Percentiles rank a stretch among this genome's conserved stretches.
Evolutionary conservation across 768 basidiomycete genomes (phyloP).

Genomic region (Phanerochaete sordida): DNA sequence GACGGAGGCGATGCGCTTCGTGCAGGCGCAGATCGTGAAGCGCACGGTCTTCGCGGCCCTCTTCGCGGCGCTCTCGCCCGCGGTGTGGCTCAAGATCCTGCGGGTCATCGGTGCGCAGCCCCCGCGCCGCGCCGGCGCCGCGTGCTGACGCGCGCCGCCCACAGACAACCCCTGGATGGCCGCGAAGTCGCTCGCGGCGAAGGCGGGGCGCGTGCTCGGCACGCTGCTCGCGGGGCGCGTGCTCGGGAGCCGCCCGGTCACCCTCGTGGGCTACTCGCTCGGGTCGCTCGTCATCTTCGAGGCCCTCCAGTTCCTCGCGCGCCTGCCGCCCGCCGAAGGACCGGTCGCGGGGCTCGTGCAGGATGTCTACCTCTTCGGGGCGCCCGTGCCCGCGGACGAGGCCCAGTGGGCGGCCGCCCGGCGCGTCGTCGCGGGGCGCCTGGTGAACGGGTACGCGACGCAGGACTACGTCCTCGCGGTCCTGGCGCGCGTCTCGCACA

Average conservation of each 20-base stretch:
- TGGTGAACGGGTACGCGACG: slow-evolving; percentile 51
- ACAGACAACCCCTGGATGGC: slow-evolving; percentile 62
- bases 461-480: slow-evolving; percentile 55
- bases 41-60: slow-evolving; percentile 49
- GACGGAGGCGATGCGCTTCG: slow-evolving; percentile 47
- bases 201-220: slow-evolving; percentile 52
- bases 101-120: slow-evolving; percentile 45
- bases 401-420: slow-evolving; percentile 43
- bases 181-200: slow-evolving; percentile 45
- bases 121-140: neutral
- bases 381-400: slow-evolving; percentile 40
- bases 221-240: slow-evolving; percentile 45
- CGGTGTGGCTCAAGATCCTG: slow-evolving; percentile 48
- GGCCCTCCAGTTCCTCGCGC: slow-evolving; percentile 46
- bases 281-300: slow-evolving; percentile 56
- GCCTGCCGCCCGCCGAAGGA: slow-evolving; percentile 41
- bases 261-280: slow-evolving; percentile 54
- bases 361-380: slow-evolving; percentile 54
- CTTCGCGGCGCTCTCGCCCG: slow-evolving; percentile 46
- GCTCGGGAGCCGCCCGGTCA: slow-evolving; percentile 52
- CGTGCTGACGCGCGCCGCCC: neutral
- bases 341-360: slow-evolving; percentile 39
- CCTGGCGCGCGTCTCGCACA: slow-evolving; percentile 42
- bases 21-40: slow-evolving; percentile 45
- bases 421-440: slow-evolving; percentile 45